Base-by-base conservation (phyloP, 495 filamentous ascomycete genomes). In the Sphaerosporella brunnea region DNA sequence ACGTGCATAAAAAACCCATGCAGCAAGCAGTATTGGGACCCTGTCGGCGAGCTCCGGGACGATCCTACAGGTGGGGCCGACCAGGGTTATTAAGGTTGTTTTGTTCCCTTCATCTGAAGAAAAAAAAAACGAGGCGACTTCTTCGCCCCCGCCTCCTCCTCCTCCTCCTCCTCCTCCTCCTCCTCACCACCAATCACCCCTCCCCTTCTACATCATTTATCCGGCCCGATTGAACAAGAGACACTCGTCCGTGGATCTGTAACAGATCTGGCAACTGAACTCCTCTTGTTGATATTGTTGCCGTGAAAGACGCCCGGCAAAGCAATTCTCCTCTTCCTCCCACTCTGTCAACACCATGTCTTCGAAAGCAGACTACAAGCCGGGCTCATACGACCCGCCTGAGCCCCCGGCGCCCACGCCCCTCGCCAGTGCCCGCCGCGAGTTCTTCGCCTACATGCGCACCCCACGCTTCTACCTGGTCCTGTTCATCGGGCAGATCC, bases 381-480 rank as follows among this genome's bases (percentile, higher is more conserved):
- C 15, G 35, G 16, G 13, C 7, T 10, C 40, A 1, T 43, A 24
- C 23, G 20, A 37, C 8, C 8, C 35, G 4, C 7, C 5, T 21
- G 39, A 3, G 4, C 19, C 23, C 16, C 23, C 18, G 39, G 20
- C 24, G 23, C 21, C 8, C 5, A 34, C 43, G 43, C 43, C 43
- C 4, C 18, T 46, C 25, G 18, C 26, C 25, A 46, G 4, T 20
- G 43, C 43, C 4, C 43, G 43, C 25, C 43, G 43, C 13, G 5
- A 48, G 20, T 23, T 48, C 34, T 86, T 88, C 63, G 74, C 80
- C 2, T 95, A 84, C 63, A 68, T 96, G 40, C 70, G 65, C 51
- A 94, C 90, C 18, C 71, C 69, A 51, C 81, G 94, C 55, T 97
- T 97, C 64, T 97, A 82, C 66, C 66, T 83, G 50, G 73, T 87